Conservation (phyloP, 2,329 filamentous ascomycete species). For the Pseudogymnoascus sp. region DNA sequence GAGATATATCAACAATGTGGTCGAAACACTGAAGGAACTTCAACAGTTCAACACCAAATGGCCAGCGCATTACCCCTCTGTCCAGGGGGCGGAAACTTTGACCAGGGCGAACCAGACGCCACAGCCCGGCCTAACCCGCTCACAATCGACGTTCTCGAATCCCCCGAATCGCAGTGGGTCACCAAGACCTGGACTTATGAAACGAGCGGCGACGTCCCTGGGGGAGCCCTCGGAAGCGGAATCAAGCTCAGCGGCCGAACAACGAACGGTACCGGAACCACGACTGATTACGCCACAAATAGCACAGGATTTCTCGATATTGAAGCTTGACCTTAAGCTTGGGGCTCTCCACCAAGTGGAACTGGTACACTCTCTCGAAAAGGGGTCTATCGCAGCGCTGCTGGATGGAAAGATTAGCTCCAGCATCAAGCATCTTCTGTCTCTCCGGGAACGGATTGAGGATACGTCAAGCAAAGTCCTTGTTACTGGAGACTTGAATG, state of each 20-base stretch:
- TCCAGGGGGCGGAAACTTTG: conserved; percentile 52
- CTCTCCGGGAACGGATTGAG: conserved; percentile 86
- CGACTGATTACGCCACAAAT: conserved; percentile 86
- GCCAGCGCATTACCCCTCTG: conserved; percentile 91
- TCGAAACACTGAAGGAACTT: conserved; percentile 74
- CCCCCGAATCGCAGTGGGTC: conserved; percentile 18
- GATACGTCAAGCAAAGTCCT: conserved; percentile 96
- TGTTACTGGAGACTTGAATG: conserved; percentile 91
- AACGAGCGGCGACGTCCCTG: conserved; percentile 66
- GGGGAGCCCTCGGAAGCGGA: conserved; percentile 54
- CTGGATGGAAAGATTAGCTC: conserved; percentile 91
- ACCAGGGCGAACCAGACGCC: conserved; percentile 41
- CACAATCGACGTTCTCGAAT: conserved; percentile 45
- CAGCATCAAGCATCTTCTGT: conserved; percentile 82
- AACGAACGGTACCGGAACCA: conserved; percentile 58
- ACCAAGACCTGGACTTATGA: conserved; percentile 44
- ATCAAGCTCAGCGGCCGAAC: conserved; percentile 65
- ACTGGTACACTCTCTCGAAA: conserved; percentile 89
- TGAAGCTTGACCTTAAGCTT: conserved; percentile 91
- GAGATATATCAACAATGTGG: conserved; percentile 76
- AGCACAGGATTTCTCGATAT: conserved; percentile 87
- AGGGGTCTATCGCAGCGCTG: conserved; percentile 79
- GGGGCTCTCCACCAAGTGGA: conserved; percentile 80
- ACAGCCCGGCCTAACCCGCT: conserved; percentile 52
- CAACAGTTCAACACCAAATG: conserved; percentile 86